Conservation (phyloP, 192 early-diverging fungal genomes). For the Coemansia sp. region DNA sequence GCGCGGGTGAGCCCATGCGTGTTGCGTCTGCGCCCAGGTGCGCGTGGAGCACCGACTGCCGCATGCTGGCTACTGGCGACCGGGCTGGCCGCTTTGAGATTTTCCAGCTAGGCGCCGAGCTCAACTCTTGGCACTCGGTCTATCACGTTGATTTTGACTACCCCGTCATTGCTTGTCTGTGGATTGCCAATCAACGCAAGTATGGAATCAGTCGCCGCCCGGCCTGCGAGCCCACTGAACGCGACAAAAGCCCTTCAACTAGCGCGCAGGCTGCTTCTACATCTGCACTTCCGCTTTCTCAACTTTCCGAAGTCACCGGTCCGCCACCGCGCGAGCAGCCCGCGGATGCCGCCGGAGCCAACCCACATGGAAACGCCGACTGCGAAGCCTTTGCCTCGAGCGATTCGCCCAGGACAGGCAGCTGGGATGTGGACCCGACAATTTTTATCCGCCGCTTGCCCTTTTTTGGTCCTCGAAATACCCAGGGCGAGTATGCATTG, state of each 20-base stretch:
- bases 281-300: too few species aligned
- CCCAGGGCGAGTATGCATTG: slow-evolving; percentile 46
- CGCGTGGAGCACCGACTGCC: slow-evolving; percentile 43
- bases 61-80: slow-evolving; percentile 37
- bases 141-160: slow-evolving; percentile 46
- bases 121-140: slow-evolving; percentile 39
- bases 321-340: neutral
- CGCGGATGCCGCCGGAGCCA: neutral
- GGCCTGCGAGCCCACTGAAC: neutral
- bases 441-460: slow-evolving; percentile 39
- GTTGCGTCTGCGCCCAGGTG: slow-evolving; percentile 44
- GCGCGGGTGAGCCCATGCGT: slow-evolving; percentile 39
- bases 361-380: neutral
- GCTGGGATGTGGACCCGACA: slow-evolving; percentile 33
- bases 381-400: neutral
- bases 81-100: slow-evolving; percentile 47
- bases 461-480: slow-evolving; percentile 50
- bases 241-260: neutral
- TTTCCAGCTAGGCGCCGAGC: slow-evolving; percentile 32
- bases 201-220: slow-evolving; percentile 40
- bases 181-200: slow-evolving; percentile 45
- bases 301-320: neutral
- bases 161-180: slow-evolving; percentile 42
- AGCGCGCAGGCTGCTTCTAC: slow-evolving; percentile 1
- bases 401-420: neutral